Evolutionary conservation across 345 rosid species (phyloP).

Genomic region (Heritiera littoralis): DNA sequence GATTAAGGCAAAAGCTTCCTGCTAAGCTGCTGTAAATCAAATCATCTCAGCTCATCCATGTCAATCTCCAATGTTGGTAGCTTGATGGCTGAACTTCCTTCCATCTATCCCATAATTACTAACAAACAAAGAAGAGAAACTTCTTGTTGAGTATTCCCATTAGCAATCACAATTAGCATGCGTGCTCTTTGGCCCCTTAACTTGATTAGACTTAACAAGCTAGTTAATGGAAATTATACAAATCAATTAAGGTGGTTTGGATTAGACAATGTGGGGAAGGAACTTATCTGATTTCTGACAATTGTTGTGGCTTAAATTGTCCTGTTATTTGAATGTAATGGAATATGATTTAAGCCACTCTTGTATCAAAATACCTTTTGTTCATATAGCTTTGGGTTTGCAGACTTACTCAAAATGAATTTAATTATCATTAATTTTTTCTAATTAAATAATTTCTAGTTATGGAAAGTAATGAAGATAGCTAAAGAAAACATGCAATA

Average conservation of each 20-base stretch:
- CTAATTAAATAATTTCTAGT: neutral
- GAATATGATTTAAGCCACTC: neutral
- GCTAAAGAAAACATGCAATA: neutral
- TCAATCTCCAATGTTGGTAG: neutral
- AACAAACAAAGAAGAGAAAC: slow-evolving; percentile 6
- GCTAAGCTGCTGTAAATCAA: neutral
- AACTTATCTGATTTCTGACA: neutral
- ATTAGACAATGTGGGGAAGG: slow-evolving; percentile 17
- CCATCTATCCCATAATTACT: neutral
- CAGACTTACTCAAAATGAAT: no score
- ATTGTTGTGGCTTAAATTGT: neutral
- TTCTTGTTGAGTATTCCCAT: neutral
- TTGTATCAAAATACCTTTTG: neutral
- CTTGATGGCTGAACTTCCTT: slow-evolving; percentile 11
- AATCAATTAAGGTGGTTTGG: neutral
- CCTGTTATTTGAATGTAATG: neutral
- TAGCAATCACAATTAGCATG: neutral
- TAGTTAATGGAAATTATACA: neutral
- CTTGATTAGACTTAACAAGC: slow-evolving; percentile 5
- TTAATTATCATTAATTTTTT: no score
- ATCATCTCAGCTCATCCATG: neutral
- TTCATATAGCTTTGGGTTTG: neutral
- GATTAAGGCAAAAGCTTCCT: neutral
- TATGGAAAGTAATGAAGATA: neutral
- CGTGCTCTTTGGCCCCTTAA: neutral